Base-by-base conservation (phyloP, 1,284 basidiomycete species). In the Moesziomyces sp. region DNA sequence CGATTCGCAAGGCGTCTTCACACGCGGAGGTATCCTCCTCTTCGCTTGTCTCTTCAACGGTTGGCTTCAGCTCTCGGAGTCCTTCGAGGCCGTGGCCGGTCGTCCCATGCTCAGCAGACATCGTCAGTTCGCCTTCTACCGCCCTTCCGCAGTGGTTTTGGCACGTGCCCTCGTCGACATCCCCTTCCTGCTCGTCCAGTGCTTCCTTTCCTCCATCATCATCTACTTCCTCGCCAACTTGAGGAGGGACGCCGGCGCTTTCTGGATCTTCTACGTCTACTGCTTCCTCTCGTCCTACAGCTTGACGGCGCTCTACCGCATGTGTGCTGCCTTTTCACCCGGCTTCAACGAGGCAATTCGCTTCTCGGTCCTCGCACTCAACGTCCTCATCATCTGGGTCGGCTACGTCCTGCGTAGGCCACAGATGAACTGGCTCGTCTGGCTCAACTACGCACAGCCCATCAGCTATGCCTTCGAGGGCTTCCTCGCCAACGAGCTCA, bases 401-500 rank as follows among this genome's bases (percentile, higher is more conserved):
- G 65, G 78, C 26, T 80, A 67, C 42, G 86, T 91, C 50, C 88
- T 92, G 66, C 90, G 91, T 0, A 87, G 80, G 5, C 65, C 68
- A 2, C 58, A 65, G 50, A 71, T 71, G 68, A 66, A 65, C 35
- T 95, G 93, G 92, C 83, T 94, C 16, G 92, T 92, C 86, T 94
- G 93, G 92, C 69, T 78, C 69, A 68, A 56, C 53, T 78, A 76
- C 43, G 50, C 66, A 5, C 70, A 78, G 45, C 83, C 84, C 18
- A 82, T 93, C 50, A 85, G 89, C 13, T 95, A 93, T 85, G 91
- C 90, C 0, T 94, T 92, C 87, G 89, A 91, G 74, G 91, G 89
- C 1, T 87, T 89, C 51, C 54, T 80, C 21, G 50, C 68, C 47
- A 88, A 88, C 83, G 87, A 88, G 79, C 87, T 88, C 78, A 67